Percentiles rank a stretch among this genome's conserved stretches.
Conservation (phyloP, 345 rosid genomes). For the Corymbia maculata region DNA sequence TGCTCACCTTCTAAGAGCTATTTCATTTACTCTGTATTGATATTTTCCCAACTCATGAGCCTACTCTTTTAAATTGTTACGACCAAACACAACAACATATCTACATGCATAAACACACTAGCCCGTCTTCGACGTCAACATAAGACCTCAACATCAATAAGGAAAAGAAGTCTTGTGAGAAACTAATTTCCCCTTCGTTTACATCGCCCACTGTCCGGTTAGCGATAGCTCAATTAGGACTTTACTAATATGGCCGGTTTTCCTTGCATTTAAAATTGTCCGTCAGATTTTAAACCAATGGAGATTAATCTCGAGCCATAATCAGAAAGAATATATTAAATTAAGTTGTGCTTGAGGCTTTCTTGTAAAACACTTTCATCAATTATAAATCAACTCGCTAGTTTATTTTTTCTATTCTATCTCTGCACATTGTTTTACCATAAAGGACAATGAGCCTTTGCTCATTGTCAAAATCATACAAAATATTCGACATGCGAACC, state of each 20-base stretch:
- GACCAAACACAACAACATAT: neutral
- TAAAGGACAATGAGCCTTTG: neutral
- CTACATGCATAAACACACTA: neutral
- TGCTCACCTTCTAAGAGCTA: neutral
- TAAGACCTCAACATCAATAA: neutral
- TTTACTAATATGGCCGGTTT: neutral
- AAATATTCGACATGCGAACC: no score
- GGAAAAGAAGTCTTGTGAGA: neutral
- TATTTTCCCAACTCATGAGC: neutral
- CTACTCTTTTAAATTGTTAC: neutral
- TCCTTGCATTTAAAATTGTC: neutral
- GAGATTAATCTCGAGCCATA: neutral
- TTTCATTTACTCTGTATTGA: neutral
- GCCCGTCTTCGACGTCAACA: neutral
- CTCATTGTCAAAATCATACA: neutral
- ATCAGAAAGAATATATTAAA: neutral
- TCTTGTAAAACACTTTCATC: neutral
- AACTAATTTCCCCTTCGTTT: neutral
- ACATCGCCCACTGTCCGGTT: neutral
- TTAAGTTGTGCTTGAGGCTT: neutral
- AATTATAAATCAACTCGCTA: neutral
- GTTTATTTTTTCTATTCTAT: neutral
- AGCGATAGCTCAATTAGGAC: neutral
- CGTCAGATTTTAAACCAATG: neutral
- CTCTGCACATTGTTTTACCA: neutral